Base-by-base conservation (phyloP, 495 filamentous ascomycete species). In the Penicillium goetzii region DNA sequence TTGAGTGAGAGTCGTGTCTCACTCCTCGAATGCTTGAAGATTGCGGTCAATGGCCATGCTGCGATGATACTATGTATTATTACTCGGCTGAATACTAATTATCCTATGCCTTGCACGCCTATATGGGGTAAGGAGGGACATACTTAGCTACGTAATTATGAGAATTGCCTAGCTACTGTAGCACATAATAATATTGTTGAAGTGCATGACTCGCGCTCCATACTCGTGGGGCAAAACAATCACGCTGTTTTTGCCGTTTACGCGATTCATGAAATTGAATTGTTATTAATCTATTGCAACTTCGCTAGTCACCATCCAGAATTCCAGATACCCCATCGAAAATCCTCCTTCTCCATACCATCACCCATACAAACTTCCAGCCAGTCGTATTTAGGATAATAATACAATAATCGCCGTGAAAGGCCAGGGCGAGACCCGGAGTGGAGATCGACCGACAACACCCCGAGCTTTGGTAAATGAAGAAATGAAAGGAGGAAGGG, bases 231-330 rank as follows among this genome's bases (percentile, higher is more conserved):
- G 19, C 43, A 47, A 25, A 12, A 8, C 21, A 3, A 12, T 21
- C 19, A 23, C 19, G n/a, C 43, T 21, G 43, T 23, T 47, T 47
- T 47, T 23, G 43, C 43, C 43, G 43, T 47, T 47, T 47, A 47
- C 11, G 41, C 41, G n/a, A 43, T 43, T 43, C 19, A 21, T 10
- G 8, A 10, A 23, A 12, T 25, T 23, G 10, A 25, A 47, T 47
- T 2, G 17, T 40, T 40, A 40, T 17, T 15, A 40, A 17, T 17
- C 3, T 5, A 40, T 12, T 9, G 34, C 9, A 36, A 36, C 34
- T 14, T 36, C 10, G 3, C 12, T 36, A 36, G 34, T 1, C 34
- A 11, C 34, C 8, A 36, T 32, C 30, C 30, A 32, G 6, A n/a
- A n/a, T n/a, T n/a, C n/a, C n/a, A n/a, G n/a, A n/a, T n/a, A n/a